Conservation (phyloP, 176 grass and related monocot species). For the Avena sativa region DNA sequence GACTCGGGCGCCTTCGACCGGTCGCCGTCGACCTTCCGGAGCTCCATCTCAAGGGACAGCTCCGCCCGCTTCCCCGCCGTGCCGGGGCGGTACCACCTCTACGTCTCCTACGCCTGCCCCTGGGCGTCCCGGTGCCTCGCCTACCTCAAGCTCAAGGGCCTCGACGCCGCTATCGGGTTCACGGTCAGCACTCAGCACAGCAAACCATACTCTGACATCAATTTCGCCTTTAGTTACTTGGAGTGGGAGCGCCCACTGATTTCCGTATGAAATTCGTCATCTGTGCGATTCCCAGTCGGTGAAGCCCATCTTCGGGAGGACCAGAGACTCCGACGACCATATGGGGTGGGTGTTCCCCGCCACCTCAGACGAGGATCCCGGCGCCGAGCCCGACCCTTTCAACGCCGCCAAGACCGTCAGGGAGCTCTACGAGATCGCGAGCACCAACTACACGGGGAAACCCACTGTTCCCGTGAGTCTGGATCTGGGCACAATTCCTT, state of each 20-base stretch:
- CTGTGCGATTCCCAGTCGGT: constrained; percentile 47
- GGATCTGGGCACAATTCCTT: not conserved
- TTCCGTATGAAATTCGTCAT: not conserved
- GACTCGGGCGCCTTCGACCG: constrained; percentile 76
- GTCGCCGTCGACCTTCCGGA: constrained; percentile 80
- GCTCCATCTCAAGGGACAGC: constrained; percentile 72
- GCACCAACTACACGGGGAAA: constrained; percentile 78
- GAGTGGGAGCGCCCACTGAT: not conserved
- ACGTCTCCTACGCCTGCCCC: constrained; percentile 95
- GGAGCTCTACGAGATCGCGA: constrained; percentile 87
- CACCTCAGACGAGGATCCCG: constrained; percentile 63
- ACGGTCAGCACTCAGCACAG: constrained; percentile 45
- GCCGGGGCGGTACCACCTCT: constrained; percentile 86
- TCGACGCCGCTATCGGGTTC: constrained; percentile 71
- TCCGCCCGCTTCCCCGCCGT: constrained; percentile 68
- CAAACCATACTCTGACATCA: not conserved
- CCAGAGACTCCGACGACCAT: constrained; percentile 79
- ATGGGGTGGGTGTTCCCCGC: constrained; percentile 86
- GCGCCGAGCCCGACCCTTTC: constrained; percentile 67
- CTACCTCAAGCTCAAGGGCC: constrained; percentile 91
- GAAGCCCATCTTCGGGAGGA: constrained; percentile 90
- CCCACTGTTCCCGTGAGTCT: constrained; percentile 78
- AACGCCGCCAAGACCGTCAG: constrained; percentile 73
- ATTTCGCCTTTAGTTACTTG: not conserved
- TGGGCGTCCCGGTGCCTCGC: constrained; percentile 94